Evolutionary conservation across 1,284 basidiomycete genomes (phyloP).

Genomic region (Waitea zeae): DNA sequence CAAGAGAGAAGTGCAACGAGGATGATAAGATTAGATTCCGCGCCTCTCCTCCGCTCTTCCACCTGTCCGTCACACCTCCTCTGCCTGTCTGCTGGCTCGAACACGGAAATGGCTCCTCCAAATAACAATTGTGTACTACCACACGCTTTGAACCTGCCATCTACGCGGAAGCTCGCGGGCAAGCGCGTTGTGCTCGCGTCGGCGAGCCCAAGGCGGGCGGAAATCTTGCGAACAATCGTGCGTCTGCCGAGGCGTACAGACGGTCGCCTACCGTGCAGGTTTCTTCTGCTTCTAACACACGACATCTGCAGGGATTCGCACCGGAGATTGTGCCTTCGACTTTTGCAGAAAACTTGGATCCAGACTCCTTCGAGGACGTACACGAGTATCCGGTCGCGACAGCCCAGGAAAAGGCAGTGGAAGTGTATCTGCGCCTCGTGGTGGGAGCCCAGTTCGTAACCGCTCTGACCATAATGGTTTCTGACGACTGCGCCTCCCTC

Average conservation of each 20-base stretch:
- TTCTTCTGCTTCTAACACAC: conserved; percentile 2
- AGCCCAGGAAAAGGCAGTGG: conserved; percentile 80
- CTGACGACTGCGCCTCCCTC: not conserved
- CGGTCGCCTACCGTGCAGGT: too few species aligned
- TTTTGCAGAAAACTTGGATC: conserved; percentile 71
- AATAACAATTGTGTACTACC: conserved; percentile 29
- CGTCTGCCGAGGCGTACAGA: conserved; percentile 10
- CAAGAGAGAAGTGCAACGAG: too few species aligned
- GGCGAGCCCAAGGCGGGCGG: conserved; percentile 69
- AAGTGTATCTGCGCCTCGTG: conserved; percentile 82
- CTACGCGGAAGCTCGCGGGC: conserved; percentile 51
- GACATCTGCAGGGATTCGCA: conserved; percentile 53
- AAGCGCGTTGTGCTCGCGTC: conserved; percentile 78
- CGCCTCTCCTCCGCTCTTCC: too few species aligned
- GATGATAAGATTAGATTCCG: too few species aligned
- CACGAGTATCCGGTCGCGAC: conserved; percentile 93
- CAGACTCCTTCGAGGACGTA: conserved; percentile 54
- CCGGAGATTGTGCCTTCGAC: conserved; percentile 83
- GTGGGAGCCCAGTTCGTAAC: conserved; percentile 23
- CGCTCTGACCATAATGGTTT: not conserved
- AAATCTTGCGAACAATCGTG: conserved; percentile 71
- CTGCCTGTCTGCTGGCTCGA: too few species aligned
- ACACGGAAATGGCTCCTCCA: too few species aligned
- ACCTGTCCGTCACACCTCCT: too few species aligned
- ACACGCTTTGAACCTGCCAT: conserved; percentile 53